Evolutionary conservation across 768 basidiomycete genomes (phyloP), one percentile per base, ranked within the genome.

Genomic region (Tricholoma hemisulphureum): DNA sequence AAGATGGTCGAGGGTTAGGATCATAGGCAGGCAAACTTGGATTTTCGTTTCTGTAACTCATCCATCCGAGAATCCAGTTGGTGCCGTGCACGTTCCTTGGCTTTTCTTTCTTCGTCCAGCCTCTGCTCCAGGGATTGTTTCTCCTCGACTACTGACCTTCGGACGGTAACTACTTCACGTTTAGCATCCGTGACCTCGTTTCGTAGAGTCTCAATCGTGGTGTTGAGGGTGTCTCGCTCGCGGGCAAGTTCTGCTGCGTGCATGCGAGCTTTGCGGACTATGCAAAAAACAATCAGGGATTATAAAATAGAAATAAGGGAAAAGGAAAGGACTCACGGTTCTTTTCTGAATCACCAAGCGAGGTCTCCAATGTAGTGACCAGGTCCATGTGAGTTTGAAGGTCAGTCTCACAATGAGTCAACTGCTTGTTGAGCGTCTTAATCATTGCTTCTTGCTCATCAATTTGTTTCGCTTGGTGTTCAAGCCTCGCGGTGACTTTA

Each of bases 261-360:
- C 86, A 93, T 88, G 34, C 94, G 91, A 6, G 93, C 89, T 74
- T 96, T 96, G 59, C 95, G 91, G 55, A 96, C 91, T 94, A 65
- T 31, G 55, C 28, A 29, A 41, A n/a, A 49, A 55, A 20, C 43
- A 39, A 21, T 49, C 16, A 29, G n/a, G 23, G 26, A 28, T 51
- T 43, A 9, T 51, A 39, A 45, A 50, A 21, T 46, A 53, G 45
- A 28, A 23, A 23, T 58, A 53, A 48, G 56, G 32, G 53, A 11
- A 59, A 84, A n/a, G 4, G 13, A 16, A 2, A 16, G 29, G n/a
- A 29, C 92, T 75, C 72, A 94, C 93, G 77, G 67, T 94, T 95
- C 72, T 96, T 93, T 76, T 96, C 95, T 20, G 92, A 91, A 65
- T 96, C 94, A 51, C 89, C 89, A 13, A 96, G 79, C 6, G 91